Conservation (phyloP, 768 basidiomycete genomes). For the Leucocoprinus sp. region DNA sequence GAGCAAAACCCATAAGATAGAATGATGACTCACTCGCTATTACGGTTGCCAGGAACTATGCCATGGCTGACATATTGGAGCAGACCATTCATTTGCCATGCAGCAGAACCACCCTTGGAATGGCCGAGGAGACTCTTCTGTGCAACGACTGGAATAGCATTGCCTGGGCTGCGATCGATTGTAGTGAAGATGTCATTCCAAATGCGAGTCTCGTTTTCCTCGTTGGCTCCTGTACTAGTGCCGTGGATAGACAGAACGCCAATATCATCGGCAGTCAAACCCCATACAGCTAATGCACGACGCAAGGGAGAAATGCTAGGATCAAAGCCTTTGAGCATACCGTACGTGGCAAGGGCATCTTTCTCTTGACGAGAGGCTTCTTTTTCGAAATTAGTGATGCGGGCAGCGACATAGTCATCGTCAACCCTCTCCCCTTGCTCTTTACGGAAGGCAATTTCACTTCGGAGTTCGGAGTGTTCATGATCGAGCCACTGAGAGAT, state of each 20-base stretch:
- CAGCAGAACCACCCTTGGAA: conserved; percentile 97
- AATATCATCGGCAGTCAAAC: conserved; percentile 86
- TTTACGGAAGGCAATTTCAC: conserved; percentile 63
- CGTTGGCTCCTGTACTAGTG: conserved; percentile 83
- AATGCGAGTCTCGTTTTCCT: conserved; percentile 95
- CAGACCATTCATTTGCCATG: conserved; percentile 93
- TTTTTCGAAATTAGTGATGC: conserved; percentile 78
- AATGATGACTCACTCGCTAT: conserved; percentile 83
- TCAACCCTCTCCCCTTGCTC: conserved; percentile 41
- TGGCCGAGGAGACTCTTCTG: conserved; percentile 98
- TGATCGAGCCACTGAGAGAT: conserved; percentile 92
- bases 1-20: not conserved
- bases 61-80: conserved; percentile 80
- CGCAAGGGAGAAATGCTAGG: conserved; percentile 85
- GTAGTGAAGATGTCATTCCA: conserved; percentile 94
- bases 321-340: conserved; percentile 88
- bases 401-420: conserved; percentile 64
- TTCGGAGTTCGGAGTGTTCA: conserved; percentile 78
- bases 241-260: conserved; percentile 87
- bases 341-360: conserved; percentile 87
- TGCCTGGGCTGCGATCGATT: conserved; percentile 84
- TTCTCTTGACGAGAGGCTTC: conserved; percentile 91
- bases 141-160: conserved; percentile 95
- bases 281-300: conserved; percentile 95
- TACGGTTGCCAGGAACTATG: conserved; percentile 90